These are phyloP conservation scores for Polymyxa betae DNA, from an alignment of 208 protist genomes.

Conservation along the genomic window DNA sequence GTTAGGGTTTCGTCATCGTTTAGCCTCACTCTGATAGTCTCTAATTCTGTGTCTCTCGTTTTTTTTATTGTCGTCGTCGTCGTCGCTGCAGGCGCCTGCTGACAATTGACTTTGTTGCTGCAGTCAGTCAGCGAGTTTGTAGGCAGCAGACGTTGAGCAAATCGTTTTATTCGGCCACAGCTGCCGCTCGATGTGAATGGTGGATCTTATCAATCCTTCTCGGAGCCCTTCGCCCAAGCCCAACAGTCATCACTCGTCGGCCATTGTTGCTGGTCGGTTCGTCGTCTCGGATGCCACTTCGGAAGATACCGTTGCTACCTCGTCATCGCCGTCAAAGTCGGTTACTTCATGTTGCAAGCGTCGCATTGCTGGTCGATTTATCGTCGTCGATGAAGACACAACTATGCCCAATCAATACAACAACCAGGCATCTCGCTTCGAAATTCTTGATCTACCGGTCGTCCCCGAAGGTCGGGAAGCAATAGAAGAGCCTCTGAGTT, in stretches of 20 bases:
- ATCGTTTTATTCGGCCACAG: too few species aligned
- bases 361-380: slow-evolving; percentile 29
- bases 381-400: not conserved
- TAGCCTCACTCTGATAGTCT: too few species aligned
- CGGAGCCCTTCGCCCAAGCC: not conserved
- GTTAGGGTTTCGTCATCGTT: too few species aligned
- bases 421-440: not conserved
- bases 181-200: not conserved
- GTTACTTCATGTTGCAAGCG: not conserved
- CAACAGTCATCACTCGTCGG: not conserved
- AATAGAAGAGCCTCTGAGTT: not conserved
- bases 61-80: too few species aligned
- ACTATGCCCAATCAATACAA: not conserved
- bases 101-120: too few species aligned
- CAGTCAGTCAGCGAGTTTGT: too few species aligned
- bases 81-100: too few species aligned
- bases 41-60: too few species aligned
- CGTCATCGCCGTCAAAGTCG: not conserved
- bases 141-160: too few species aligned
- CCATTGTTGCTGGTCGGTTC: slow-evolving; percentile 35
- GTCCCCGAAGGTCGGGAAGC: not conserved
- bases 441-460: not conserved
- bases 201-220: not conserved
- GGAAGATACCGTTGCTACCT: not conserved
- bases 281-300: not conserved